Conservation (phyloP, 2,329 filamentous ascomycete species). For the Claviceps sp. region DNA sequence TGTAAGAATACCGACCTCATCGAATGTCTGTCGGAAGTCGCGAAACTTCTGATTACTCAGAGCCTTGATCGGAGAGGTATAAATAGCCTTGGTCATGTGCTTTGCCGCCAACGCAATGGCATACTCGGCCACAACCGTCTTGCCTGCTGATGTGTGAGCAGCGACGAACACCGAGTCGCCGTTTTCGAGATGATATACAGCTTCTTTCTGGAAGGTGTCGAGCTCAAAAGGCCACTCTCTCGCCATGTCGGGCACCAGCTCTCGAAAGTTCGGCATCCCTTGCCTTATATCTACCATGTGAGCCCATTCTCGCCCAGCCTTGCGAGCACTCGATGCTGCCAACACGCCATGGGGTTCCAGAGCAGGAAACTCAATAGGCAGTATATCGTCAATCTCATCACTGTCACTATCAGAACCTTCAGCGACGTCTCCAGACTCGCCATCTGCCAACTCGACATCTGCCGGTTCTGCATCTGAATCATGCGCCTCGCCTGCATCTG, state of each 20-base stretch:
- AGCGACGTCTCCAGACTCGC: slow-evolving; percentile 12
- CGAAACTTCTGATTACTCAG: slow-evolving; percentile 98
- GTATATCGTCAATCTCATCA: slow-evolving; percentile 66
- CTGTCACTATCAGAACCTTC: slow-evolving; percentile 35
- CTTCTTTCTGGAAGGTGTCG: slow-evolving; percentile 97
- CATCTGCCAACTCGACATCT: slow-evolving; percentile 13
- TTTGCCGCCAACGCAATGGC: slow-evolving; percentile 92
- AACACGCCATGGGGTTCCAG: slow-evolving; percentile 73
- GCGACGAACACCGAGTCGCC: slow-evolving; percentile 97
- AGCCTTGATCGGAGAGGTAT: slow-evolving; percentile 96
- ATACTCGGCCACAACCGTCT: slow-evolving; percentile 96
- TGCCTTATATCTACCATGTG: slow-evolving; percentile 96
- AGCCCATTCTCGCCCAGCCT: slow-evolving; percentile 79
- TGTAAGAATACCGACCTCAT: slow-evolving; percentile 92
- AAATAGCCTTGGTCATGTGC: slow-evolving; percentile 99
- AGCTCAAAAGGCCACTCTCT: slow-evolving; percentile 93
- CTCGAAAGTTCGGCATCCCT: slow-evolving; percentile 84
- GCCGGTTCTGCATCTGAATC: slow-evolving; percentile 16
- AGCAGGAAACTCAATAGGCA: slow-evolving; percentile 88
- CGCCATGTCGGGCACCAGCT: slow-evolving; percentile 92
- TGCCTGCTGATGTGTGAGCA: slow-evolving; percentile 92
- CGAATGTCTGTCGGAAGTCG: slow-evolving; percentile 80
- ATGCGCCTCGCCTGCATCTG: slow-evolving; percentile 19
- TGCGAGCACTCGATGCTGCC: slow-evolving; percentile 55
- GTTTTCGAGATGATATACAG: slow-evolving; percentile 90